Percentiles rank a stretch among this genome's conserved stretches.
phyloP scores from a whole-genome alignment of 148 eudicot species.

The Dysphania ambrosioides region DNA sequence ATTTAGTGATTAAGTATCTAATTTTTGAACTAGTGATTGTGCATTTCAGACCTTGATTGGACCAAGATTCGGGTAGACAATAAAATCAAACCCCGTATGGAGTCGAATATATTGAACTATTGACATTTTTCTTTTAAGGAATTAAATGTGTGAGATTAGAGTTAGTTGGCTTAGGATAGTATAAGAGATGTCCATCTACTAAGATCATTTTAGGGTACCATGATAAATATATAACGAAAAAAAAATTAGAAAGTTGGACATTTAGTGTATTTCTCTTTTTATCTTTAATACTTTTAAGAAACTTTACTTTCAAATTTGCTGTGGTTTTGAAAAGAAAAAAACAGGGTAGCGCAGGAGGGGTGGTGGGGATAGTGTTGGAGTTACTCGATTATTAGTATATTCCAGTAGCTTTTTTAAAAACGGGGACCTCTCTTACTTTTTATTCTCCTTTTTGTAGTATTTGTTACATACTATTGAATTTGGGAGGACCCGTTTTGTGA shows the following conservation, averaged over 20 bases:
- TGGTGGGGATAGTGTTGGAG: slow-evolving; percentile 4
- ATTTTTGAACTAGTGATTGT: too few relatives aligned
- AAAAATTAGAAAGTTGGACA: neutral
- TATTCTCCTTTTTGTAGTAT: neutral
- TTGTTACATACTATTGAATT: neutral
- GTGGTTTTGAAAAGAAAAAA: slow-evolving; percentile 14
- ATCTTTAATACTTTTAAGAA: neutral
- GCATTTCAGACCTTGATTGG: too few relatives aligned
- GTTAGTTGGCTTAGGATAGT: too few relatives aligned
- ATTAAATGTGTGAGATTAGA: too few relatives aligned
- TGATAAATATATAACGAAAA: too few relatives aligned
- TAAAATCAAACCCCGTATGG: too few relatives aligned
- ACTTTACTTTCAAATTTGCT: slow-evolving; percentile 14
- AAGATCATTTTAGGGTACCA: too few relatives aligned
- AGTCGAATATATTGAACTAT: too few relatives aligned
- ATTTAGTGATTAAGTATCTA: too few relatives aligned
- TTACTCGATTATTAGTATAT: slow-evolving; percentile 13
- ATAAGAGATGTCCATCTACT: too few relatives aligned
- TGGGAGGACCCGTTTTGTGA: neutral
- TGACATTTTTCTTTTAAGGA: too few relatives aligned
- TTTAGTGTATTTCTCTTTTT: neutral
- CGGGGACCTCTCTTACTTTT: neutral
- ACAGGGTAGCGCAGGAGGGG: slow-evolving; percentile 5
- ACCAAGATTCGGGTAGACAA: too few relatives aligned
- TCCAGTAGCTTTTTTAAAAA: neutral